These are phyloP conservation scores for Arabidopsis arenosa DNA, from an alignment of 345 rosid genomes.

Conservation along the genomic window DNA sequence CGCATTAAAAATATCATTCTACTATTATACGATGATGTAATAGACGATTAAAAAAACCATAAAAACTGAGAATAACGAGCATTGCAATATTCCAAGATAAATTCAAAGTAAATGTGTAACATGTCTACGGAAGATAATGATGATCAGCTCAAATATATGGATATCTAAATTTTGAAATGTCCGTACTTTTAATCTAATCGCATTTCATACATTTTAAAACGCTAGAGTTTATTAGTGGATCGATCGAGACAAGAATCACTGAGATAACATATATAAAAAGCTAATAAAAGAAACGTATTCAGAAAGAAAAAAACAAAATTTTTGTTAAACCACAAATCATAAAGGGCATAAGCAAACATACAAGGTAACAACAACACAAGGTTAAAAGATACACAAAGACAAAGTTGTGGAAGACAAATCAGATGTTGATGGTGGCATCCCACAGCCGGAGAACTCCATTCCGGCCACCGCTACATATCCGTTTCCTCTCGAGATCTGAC, in stretches of 20 bases:
- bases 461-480: constrained; percentile 98
- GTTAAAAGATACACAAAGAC: constrained; percentile 20
- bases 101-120: neutral
- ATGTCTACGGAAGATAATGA: neutral
- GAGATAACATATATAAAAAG: neutral
- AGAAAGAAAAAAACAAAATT: neutral
- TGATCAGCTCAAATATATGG: neutral
- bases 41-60: too few relatives aligned
- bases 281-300: neutral
- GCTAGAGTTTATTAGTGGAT: neutral
- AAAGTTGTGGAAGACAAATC: constrained; percentile 25
- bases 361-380: neutral
- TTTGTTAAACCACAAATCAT: neutral
- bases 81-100: too few relatives aligned
- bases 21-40: too few relatives aligned
- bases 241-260: neutral
- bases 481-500: constrained; percentile 96
- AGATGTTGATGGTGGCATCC: constrained; percentile 99
- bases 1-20: too few relatives aligned
- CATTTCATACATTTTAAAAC: constrained; percentile 1
- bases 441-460: constrained; percentile 93
- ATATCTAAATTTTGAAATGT: neutral
- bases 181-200: neutral
- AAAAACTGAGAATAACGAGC: too few relatives aligned
- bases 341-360: constrained; percentile 14